Base-by-base conservation (phyloP, 2,329 filamentous ascomycete species). In the Apiospora marii region DNA sequence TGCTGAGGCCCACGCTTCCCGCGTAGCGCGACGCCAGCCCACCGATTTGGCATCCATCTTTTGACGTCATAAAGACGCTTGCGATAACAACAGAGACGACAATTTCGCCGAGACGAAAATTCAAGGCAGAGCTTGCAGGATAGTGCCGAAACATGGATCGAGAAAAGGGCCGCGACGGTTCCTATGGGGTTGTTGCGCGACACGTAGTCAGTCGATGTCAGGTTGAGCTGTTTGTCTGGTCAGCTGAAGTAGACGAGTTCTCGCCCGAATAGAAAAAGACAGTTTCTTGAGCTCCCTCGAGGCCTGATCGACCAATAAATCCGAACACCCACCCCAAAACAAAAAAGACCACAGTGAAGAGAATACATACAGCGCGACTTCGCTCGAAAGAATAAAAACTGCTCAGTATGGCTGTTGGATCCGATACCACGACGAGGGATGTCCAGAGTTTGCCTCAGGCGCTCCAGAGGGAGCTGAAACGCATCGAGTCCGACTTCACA, bases 401-500 rank as follows among this genome's bases (percentile, higher is more conserved):
- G 58, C 58, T 34, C 58, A 64, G 22, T 22, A 64, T 64, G 58
- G 58, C 58, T 64, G 58, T 41, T 12, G 58, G 19, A 8, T 13
- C 34, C 34, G 34, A 64, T 14, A n/a, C 22, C 67, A 68, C 27
- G 24, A 24, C 27, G 67, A 34, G 41, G 4, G 67, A 68, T n/a
- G 22, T 46, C 13, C 67, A 19, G 67, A n/a, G 24, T 34, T 27
- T 68, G 67, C 67, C 67, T 16, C 3, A n/a, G 27, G 27, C 16
- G 41, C 67, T 68, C 67, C 41, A 68, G 41, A 68, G n/a, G n/a
- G 68, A 51, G 27, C 19, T 70, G 27, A 49, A n/a, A 14, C 70
- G 70, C 34, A 70, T 72, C 44, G 92, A 94, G 82, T 86, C 92
- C 71, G 78, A 90, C 53, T 94, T 94, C 82, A 90, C 88, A 37